A percentile compares a stretch with the other conserved stretches of the same genome.
Evolutionary conservation across 1,284 basidiomycete genomes (phyloP).

Genomic region (Puccinia horiana): DNA sequence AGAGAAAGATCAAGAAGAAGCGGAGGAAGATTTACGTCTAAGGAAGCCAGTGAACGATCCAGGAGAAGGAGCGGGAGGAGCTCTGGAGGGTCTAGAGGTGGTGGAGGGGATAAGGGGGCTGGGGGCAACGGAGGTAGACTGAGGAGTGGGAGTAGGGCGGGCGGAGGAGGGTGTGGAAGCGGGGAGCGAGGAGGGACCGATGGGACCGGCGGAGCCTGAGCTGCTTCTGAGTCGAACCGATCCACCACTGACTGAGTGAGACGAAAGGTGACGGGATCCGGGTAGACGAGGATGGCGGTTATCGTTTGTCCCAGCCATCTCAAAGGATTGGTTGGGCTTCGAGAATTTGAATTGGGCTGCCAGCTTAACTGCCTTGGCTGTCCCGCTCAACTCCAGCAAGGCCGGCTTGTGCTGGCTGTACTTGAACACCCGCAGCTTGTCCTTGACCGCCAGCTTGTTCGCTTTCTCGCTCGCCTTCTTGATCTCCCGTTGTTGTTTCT

Average conservation of each 20-base stretch:
- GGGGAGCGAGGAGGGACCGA: neutral
- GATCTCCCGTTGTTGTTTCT: conserved; percentile 45
- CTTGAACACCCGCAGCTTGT: conserved; percentile 1
- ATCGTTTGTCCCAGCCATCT: neutral
- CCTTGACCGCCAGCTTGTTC: conserved; percentile 15
- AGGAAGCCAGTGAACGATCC: neutral
- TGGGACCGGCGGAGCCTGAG: neutral
- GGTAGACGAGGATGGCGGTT: neutral
- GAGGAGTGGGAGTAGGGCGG: neutral
- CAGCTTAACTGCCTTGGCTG: neutral
- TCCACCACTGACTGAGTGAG: neutral
- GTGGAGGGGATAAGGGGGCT: neutral
- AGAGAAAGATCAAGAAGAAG: neutral
- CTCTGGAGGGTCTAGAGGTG: neutral
- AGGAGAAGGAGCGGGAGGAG: neutral
- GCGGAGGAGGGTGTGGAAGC: neutral
- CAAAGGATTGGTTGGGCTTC: neutral
- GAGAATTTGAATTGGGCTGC: neutral
- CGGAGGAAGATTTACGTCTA: neutral
- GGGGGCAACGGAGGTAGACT: neutral
- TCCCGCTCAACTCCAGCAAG: neutral
- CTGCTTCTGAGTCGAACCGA: neutral
- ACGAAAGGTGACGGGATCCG: neutral
- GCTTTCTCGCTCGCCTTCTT: conserved; percentile 40
- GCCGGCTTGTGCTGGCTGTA: neutral